Percentiles rank a stretch among this genome's conserved stretches.
phyloP scores from a whole-genome alignment of 129 eudicot species.

The Tagetes erecta region DNA sequence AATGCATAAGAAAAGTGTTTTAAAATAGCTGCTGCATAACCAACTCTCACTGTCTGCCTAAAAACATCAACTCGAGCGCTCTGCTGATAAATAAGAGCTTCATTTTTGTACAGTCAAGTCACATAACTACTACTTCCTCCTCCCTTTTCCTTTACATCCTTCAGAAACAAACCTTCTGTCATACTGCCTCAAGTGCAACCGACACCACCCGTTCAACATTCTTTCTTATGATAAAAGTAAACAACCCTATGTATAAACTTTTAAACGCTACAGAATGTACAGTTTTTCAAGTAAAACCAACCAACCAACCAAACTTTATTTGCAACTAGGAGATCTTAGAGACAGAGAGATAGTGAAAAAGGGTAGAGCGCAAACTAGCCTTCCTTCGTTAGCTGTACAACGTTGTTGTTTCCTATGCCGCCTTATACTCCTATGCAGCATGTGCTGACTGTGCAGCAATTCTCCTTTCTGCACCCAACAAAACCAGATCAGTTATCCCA shows the following conservation, averaged over 20 bases:
- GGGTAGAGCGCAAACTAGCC: slow-evolving; percentile 92
- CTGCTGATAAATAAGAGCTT: slow-evolving; percentile 46
- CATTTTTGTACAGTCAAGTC: slow-evolving; percentile 84
- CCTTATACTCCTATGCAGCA: slow-evolving; percentile 48
- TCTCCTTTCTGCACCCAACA: slow-evolving; percentile 71
- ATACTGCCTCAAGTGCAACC: slow-evolving; percentile 44
- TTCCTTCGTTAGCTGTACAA: slow-evolving; percentile 93
- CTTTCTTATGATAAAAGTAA: slow-evolving; percentile 34
- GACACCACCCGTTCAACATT: slow-evolving; percentile 46
- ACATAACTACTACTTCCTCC: slow-evolving; percentile 42
- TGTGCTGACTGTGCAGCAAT: slow-evolving; percentile 67
- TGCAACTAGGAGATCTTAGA: slow-evolving; percentile 43
- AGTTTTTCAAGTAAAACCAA: slow-evolving; percentile 68
- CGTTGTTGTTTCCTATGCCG: slow-evolving; percentile 44
- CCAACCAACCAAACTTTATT: slow-evolving; percentile 55
- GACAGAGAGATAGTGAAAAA: slow-evolving; percentile 28
- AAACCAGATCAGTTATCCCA: background rate
- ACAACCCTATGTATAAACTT: slow-evolving; percentile 66
- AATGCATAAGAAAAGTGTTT: slow-evolving; percentile 11
- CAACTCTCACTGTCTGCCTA: background rate
- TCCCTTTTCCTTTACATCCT: slow-evolving; percentile 27
- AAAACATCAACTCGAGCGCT: slow-evolving; percentile 22
- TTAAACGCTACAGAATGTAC: slow-evolving; percentile 83
- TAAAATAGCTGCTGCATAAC: slow-evolving; percentile 14
- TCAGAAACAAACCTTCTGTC: slow-evolving; percentile 22